These are phyloP conservation scores for Cadophora sp. DNA, from an alignment of 2,329 filamentous ascomycete species.

Conservation along the genomic window DNA sequence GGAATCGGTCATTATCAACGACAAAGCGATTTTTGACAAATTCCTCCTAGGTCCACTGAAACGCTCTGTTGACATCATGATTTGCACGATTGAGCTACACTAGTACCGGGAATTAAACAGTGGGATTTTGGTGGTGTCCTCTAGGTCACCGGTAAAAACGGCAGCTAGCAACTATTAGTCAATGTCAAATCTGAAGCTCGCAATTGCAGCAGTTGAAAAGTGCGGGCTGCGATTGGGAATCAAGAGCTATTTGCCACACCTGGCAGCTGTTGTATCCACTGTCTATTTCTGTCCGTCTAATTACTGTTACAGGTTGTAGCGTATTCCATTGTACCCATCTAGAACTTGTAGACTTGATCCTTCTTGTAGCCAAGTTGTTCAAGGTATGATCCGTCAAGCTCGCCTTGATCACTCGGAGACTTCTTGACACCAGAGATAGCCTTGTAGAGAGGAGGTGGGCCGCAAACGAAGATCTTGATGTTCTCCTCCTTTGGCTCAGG, in stretches of 20 bases:
- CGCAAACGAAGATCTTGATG: slow-evolving; percentile 96
- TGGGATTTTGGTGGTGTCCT: background rate
- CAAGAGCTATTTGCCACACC: background rate
- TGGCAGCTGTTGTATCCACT: background rate
- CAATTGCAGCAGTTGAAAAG: background rate
- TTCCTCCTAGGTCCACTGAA: background rate
- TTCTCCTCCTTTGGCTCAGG: slow-evolving; percentile 91
- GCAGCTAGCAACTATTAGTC: background rate
- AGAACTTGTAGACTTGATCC: slow-evolving; percentile 98
- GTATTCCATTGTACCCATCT: slow-evolving; percentile 39
- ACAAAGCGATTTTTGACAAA: background rate
- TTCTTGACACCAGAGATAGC: slow-evolving; percentile 89
- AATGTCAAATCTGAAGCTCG: background rate
- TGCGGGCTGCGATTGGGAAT: background rate
- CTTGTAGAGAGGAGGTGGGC: slow-evolving; percentile 92
- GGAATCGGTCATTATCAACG: background rate
- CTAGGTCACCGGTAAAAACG: background rate
- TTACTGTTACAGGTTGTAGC: slow-evolving; percentile 11
- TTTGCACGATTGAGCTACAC: background rate
- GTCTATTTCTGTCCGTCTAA: slow-evolving; percentile 14
- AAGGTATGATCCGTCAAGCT: slow-evolving; percentile 75
- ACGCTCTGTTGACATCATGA: slow-evolving; percentile 18
- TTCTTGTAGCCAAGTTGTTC: slow-evolving; percentile 84
- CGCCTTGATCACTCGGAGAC: slow-evolving; percentile 92
- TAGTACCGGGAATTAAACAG: background rate